Base-by-base conservation (phyloP, 164 flowering plant species). In the Stephania cephalantha region DNA sequence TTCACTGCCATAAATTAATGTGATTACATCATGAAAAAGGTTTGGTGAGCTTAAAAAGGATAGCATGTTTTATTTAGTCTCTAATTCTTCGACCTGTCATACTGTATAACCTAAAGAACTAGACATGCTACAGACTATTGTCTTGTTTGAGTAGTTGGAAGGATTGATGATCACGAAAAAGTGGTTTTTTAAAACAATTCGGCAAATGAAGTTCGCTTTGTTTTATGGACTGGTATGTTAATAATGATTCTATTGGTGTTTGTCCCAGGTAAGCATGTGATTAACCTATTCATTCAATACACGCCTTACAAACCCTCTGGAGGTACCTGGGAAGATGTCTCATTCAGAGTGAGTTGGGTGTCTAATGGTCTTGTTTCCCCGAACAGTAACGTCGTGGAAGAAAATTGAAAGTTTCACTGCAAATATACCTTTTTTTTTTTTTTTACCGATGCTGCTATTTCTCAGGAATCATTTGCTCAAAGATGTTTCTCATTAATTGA, bases 201-300 rank as follows among this genome's bases (percentile, higher is more conserved):
- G n/a, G n/a, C 7, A 7, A 20, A 17, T 17, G 17, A 15, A 17
- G 22, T 58, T 58, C 18, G 18, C 17, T 58, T 58, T n/a, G 20
- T 58, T 58, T 13, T 5, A 58, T 58, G n/a, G 17, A 58, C 65
- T 17, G 65, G 17, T 20, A 18, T 58, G 20, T 58, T 20, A 70
- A 20, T 46, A 46, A 69, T 31, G 13, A 20, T 66, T 50, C 20
- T 68, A 31, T 44, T 12, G 17, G 31, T 61, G n/a, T 71, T 48
- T 31, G 58, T 79, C 70, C 69, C 75, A 95, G 99, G 99, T 63
- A 90, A 92, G 86, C 98, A 96, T 79, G 98, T 92, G 42, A 86
- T 96, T 77, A 92, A 89, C 87, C 83, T 96, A 75, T 96, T 96
- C 77, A 83, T 89, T 71, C 99, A 92, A 73, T 96, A 90, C 85